phyloP scores from a whole-genome alignment of 2,329 filamentous ascomycete genomes.

The Colletotrichum siamense region DNA sequence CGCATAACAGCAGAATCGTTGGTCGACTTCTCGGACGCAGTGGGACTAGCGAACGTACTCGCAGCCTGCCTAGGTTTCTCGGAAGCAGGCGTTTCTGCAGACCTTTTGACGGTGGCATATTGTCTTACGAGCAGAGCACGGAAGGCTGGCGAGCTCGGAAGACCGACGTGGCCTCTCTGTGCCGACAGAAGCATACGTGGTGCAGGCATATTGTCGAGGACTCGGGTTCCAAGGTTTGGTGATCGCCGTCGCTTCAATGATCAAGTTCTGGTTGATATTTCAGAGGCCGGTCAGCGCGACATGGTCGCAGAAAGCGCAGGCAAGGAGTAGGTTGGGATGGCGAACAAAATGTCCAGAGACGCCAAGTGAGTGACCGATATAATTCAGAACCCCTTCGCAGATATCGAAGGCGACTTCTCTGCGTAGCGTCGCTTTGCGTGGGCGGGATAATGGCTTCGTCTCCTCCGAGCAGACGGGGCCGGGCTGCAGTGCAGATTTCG shows the following conservation, averaged over 20 bases:
- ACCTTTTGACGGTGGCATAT: constrained; percentile 12
- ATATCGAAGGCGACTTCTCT: neutral
- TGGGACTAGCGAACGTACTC: constrained; percentile 19
- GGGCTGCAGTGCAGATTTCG: constrained; percentile 4
- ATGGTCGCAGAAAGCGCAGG: neutral
- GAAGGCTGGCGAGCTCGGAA: constrained; percentile 1
- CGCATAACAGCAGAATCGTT: constrained; percentile 61
- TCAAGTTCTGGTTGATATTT: neutral
- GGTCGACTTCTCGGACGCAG: constrained; percentile 29
- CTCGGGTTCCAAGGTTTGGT: neutral
- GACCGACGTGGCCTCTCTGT: neutral
- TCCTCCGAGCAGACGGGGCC: neutral
- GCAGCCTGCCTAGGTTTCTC: constrained; percentile 24
- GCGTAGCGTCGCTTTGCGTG: neutral
- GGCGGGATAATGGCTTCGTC: neutral
- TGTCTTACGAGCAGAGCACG: neutral
- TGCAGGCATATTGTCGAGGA: neutral
- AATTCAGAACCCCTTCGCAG: neutral
- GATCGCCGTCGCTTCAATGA: neutral
- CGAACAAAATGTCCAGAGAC: neutral
- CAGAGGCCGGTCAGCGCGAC: constrained; percentile 8
- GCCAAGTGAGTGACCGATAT: neutral
- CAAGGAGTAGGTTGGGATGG: neutral
- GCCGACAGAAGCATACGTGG: neutral
- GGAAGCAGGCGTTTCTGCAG: neutral